phyloP scores from a whole-genome alignment of 495 filamentous ascomycete species.

The Filosporella fistucella region DNA sequence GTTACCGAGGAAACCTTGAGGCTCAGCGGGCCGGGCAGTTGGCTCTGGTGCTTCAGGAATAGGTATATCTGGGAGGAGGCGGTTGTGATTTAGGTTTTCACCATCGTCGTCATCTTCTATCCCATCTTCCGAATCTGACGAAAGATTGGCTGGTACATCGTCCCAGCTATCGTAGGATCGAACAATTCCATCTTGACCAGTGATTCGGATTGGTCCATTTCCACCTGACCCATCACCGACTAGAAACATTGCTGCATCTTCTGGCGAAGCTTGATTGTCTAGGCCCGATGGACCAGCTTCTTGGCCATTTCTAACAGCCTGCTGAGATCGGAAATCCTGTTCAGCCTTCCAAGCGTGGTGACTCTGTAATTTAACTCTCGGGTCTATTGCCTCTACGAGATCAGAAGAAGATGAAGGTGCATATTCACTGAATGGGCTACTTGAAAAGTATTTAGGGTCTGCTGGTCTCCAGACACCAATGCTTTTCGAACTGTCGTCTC shows the following conservation, averaged over 20 bases:
- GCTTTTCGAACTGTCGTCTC: too few species aligned
- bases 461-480: too few species aligned
- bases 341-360: constrained; percentile 16
- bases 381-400: too few species aligned
- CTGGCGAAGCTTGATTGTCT: not conserved
- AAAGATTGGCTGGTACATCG: constrained; percentile 17
- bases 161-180: constrained; percentile 15
- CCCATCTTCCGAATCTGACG: constrained; percentile 1
- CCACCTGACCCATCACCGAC: too few species aligned
- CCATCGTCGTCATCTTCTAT: constrained; percentile 18
- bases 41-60: constrained; percentile 13
- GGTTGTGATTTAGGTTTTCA: constrained; percentile 11
- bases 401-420: too few species aligned
- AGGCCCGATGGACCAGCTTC: not conserved
- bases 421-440: too few species aligned
- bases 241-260: not conserved
- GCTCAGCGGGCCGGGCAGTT: constrained; percentile 9
- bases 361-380: not conserved
- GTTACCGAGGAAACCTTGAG: constrained; percentile 17
- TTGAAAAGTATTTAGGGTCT: too few species aligned
- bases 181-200: constrained; percentile 15
- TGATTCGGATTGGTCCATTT: constrained; percentile 16
- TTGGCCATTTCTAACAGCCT: constrained; percentile 4
- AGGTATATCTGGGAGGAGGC: constrained; percentile 9
- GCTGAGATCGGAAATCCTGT: constrained; percentile 10